Base-by-base conservation (phyloP, 2,329 filamentous ascomycete species). In the Cercospora sp. region DNA sequence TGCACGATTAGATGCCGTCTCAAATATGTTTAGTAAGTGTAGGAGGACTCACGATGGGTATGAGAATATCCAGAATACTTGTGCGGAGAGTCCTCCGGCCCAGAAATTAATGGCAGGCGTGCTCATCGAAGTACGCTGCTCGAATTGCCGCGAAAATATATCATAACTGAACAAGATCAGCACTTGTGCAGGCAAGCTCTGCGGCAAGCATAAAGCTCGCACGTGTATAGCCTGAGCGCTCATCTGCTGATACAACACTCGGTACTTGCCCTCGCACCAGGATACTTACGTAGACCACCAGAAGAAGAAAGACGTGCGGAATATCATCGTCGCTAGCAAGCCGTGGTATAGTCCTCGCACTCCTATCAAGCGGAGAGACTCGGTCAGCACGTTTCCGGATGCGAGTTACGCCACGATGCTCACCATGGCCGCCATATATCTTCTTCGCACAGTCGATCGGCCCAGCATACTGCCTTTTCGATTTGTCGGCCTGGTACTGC, bases 231-330 rank as follows among this genome's bases (percentile, higher is more conserved):
- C 45, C 18, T 51, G 45, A 13, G 45, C 45, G 20, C 45, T 51
- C 45, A 51, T 51, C 45, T 51, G 45, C 45, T 51, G 45, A 23
- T 23, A 26, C 10, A 51, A 23, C 20, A 26, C 45, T 51, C 45
- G 45, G 9, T 23, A 51, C 45, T 51, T 23, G 18, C 45, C 20
- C 10, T 13, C 18, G 18, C 18, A 23, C 10, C 20, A 16, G 20
- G 16, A n/a, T 51, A 61, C 59, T 61, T 48, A 61, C 42, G 89
- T 91, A n/a, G 90, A 89, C 95, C 95, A 99, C 94, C 94, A 98
- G 83, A 90, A 95, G 85, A 97, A 97, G 85, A 99, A 99, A 82
- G 94, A 96, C 13, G 89, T 88, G 18, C 95, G 87, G 83, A 98
- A 98, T 59, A 98, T 80, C 60, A 98, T 83, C 0, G 95, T 98